Percentiles rank a stretch among this genome's conserved stretches.
Conservation (phyloP, 371 early-diverging fungal genomes). For the Syncephalis fuscata region DNA sequence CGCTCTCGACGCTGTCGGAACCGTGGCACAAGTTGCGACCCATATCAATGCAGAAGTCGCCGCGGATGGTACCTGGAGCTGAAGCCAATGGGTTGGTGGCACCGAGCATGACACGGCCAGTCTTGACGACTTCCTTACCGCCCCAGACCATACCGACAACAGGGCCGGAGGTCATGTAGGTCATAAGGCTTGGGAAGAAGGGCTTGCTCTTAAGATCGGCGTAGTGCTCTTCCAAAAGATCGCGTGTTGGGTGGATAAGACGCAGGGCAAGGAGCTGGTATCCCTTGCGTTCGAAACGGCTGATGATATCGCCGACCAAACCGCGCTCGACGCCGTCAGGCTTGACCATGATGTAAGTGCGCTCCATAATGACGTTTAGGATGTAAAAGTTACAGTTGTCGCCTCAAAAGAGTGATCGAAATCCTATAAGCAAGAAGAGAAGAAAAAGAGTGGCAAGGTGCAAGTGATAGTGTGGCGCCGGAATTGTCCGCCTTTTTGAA, state of each 20-base stretch:
- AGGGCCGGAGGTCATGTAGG: constrained; percentile 71
- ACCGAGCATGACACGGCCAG: constrained; percentile 94
- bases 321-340: constrained; percentile 74
- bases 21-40: constrained; percentile 98
- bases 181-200: constrained; percentile 92
- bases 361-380: constrained; percentile 2
- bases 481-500: no score
- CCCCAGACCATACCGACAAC: constrained; percentile 92
- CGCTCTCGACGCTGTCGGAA: constrained; percentile 94
- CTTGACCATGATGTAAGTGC: constrained; percentile 15
- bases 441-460: no score
- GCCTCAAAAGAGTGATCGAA: no score
- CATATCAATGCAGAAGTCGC: constrained; percentile 89
- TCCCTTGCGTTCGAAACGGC: constrained; percentile 84
- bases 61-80: constrained; percentile 98
- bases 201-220: constrained; percentile 78
- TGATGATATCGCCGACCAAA: constrained; percentile 91
- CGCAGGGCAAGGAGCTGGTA: constrained; percentile 77
- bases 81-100: constrained; percentile 87
- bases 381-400: no score
- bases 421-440: no score
- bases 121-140: constrained; percentile 94
- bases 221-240: constrained; percentile 93
- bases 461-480: no score
- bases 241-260: constrained; percentile 54